A percentile compares a stretch with the other conserved stretches of the same genome.
Conservation (phyloP, 2,329 filamentous ascomycete species). For the Trichoderma sp. region DNA sequence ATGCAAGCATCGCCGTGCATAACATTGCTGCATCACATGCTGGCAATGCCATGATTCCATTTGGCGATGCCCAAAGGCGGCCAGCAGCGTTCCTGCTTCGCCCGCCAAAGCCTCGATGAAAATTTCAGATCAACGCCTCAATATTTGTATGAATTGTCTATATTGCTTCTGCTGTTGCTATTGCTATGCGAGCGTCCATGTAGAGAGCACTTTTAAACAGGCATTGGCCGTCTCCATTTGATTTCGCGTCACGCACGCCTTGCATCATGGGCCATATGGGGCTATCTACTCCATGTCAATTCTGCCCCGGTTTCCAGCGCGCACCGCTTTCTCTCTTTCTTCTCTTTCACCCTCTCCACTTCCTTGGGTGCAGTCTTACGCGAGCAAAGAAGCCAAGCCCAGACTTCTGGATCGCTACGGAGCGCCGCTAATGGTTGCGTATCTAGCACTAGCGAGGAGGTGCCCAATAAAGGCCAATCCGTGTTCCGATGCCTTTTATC, state of each 20-base stretch:
- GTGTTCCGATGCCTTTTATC: neutral
- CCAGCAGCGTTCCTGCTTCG: neutral
- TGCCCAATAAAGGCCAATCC: neutral
- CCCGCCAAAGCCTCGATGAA: neutral
- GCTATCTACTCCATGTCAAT: neutral
- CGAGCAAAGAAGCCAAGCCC: constrained; percentile 13
- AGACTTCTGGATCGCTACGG: constrained; percentile 11
- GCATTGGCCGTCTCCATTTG: neutral
- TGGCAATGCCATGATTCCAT: neutral
- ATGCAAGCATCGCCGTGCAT: neutral
- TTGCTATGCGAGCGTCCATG: neutral
- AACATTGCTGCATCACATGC: neutral
- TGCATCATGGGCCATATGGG: neutral
- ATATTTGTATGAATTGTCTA: neutral
- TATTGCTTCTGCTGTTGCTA: neutral
- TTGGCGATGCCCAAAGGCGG: neutral
- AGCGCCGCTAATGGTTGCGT: neutral
- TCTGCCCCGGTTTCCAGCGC: neutral
- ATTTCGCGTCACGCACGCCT: neutral
- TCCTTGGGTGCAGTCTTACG: constrained; percentile 7
- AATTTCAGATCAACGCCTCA: neutral
- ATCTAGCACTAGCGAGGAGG: neutral
- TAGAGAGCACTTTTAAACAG: neutral
- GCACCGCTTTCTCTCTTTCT: neutral
- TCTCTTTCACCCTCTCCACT: neutral